phyloP scores from a whole-genome alignment of 2,329 filamentous ascomycete genomes.

The Hymenoscyphus scutula region DNA sequence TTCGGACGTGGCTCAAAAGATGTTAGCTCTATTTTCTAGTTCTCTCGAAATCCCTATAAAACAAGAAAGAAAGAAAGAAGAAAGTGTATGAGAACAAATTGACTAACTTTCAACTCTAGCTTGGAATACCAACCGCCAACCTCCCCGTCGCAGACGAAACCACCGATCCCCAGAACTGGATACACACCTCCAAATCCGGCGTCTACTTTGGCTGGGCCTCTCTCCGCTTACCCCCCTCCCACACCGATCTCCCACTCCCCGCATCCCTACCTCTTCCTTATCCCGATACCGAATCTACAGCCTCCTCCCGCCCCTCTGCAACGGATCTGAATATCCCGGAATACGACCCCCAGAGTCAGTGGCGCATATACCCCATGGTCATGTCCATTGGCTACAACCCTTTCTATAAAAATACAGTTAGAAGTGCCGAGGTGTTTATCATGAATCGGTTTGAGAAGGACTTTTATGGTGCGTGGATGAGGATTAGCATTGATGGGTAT shows the following conservation, averaged over 20 bases:
- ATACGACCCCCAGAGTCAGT: constrained; percentile 21
- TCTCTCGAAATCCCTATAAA: constrained; percentile 12
- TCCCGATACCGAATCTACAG: no score
- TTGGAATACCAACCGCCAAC: constrained; percentile 96
- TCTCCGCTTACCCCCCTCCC: constrained; percentile 55
- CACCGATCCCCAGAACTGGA: constrained; percentile 37
- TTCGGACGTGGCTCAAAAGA: constrained; percentile 94
- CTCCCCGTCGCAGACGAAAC: constrained; percentile 56
- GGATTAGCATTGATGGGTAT: constrained; percentile 78
- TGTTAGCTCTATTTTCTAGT: constrained; percentile 48
- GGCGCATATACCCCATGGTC: constrained; percentile 74
- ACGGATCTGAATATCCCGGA: constrained; percentile 29
- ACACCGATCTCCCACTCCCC: constrained; percentile 38
- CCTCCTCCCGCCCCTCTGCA: constrained; percentile 23
- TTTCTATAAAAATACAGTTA: constrained; percentile 88
- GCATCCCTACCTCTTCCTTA: constrained; percentile 13
- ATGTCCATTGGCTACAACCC: constrained; percentile 97
- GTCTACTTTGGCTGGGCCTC: constrained; percentile 94
- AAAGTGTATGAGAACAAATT: background rate
- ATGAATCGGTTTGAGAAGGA: constrained; percentile 73
- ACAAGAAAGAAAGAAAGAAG: background rate
- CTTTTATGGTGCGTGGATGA: constrained; percentile 82
- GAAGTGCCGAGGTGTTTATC: constrained; percentile 87
- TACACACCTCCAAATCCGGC: constrained; percentile 59
- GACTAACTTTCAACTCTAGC: constrained; percentile 46